Evolutionary conservation across 176 grass and related monocot genomes (phyloP).

Genomic region (Zoysia japonica): DNA sequence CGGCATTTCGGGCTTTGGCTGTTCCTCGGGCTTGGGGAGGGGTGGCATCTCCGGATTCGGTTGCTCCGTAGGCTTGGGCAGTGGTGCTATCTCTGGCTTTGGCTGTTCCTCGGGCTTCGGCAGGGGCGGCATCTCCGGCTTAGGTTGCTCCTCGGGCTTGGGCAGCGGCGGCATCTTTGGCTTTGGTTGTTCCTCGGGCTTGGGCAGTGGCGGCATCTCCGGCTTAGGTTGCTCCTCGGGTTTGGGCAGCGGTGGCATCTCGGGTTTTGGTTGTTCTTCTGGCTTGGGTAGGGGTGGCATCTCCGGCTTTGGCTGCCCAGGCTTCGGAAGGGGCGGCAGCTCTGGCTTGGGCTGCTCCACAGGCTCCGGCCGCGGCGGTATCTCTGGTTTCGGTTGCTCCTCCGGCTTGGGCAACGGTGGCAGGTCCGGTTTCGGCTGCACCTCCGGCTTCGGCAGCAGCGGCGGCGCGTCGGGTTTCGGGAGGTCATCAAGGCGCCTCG

Average conservation of each 20-base stretch:
- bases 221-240: not conserved
- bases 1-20: not conserved
- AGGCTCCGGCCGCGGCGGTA: too few species aligned
- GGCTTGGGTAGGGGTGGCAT: not conserved
- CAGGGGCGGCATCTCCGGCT: not conserved
- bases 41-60: not conserved
- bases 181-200: not conserved
- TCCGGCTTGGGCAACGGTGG: not conserved
- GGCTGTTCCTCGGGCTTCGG: not conserved
- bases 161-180: not conserved
- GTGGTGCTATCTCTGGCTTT: not conserved
- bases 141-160: not conserved
- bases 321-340: not conserved
- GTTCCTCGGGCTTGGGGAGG: not conserved
- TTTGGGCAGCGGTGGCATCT: not conserved
- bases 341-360: not conserved
- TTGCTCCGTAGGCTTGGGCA: not conserved
- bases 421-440: not conserved
- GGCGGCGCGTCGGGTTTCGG: not conserved
- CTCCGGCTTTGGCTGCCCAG: not conserved
- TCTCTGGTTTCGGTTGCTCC: too few species aligned
- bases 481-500: slow-evolving; percentile 22
- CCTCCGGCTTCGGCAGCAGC: not conserved
- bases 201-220: not conserved
- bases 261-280: not conserved